Conservation (phyloP, 2,329 filamentous ascomycete species). For the Xylaria sp. region DNA sequence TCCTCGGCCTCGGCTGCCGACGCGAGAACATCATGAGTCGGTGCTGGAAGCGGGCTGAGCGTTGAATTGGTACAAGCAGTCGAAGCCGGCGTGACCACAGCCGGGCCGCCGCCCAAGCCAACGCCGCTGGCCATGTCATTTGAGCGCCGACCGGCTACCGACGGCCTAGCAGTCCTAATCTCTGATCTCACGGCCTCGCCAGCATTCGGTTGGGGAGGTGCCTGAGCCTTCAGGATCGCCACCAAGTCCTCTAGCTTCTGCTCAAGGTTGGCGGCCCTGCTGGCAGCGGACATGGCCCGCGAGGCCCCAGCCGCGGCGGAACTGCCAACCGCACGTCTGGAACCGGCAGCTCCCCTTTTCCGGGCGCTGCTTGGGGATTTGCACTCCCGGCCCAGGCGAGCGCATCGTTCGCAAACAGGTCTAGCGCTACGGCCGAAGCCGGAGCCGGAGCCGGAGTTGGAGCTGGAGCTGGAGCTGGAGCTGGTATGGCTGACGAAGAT, state of each 20-base stretch:
- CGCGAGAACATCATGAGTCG: conserved; percentile 19
- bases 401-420: conserved; percentile 47
- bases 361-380: conserved; percentile 45
- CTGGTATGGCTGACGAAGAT: conserved; percentile 39
- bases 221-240: conserved; percentile 38
- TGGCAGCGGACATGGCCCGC: conserved; percentile 13
- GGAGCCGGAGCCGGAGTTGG: no score
- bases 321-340: conserved; percentile 4
- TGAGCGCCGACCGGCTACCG: neutral
- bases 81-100: conserved; percentile 18
- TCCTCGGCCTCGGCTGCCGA: conserved; percentile 36
- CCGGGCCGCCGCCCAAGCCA: neutral
- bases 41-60: conserved; percentile 22
- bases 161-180: neutral
- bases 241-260: conserved; percentile 42
- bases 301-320: conserved; percentile 4
- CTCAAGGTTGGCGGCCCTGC: conserved; percentile 36
- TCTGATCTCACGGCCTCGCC: neutral
- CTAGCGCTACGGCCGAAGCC: conserved; percentile 9
- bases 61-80: conserved; percentile 28
- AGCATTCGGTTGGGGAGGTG: conserved; percentile 4
- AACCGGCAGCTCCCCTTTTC: conserved; percentile 32
- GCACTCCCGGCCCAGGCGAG: conserved; percentile 49
- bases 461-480: conserved; percentile 9
- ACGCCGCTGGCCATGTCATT: neutral